Evolutionary conservation across 2,329 filamentous ascomycete species (phyloP), one percentile per base, ranked within the genome.

Genomic region (Neurospora sp.): DNA sequence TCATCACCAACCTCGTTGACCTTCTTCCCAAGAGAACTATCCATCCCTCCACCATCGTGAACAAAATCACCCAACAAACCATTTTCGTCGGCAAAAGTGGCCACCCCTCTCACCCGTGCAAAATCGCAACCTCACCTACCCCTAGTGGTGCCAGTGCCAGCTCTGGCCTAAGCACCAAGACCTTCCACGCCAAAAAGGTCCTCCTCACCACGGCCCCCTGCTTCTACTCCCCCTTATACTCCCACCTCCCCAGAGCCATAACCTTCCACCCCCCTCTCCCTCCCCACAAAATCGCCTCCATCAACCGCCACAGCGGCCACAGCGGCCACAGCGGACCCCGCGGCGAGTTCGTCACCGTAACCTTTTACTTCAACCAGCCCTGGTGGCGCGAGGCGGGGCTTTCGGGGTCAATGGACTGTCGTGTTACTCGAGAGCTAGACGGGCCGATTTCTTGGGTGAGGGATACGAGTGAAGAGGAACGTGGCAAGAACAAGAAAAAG

Each of bases 131-230:
- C 8, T 33, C 52, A 2, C 15, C 76, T 28, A 75, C 78, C 38
- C 76, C 77, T 4, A 76, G 75, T 0, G 68, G 19, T 23, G 19
- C 77, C 8, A 71, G 11, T 38, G 1, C 8, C 42, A n/a, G n/a
- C 42, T 11, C 42, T 9, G n/a, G 17, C 40, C 8, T 8, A 3
- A 43, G 68, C 1, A 77, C 76, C 7, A 74, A 74, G 2, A 75
- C 74, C 0, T 78, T 81, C 68, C 71, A 73, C 6, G 82, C 81
- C 2, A 78, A 79, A 15, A 83, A 82, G 43, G 81, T 86, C 17
- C 83, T 89, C 67, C 74, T 82, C 0, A 82, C 85, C 0, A 76
- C 87, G 0, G 83, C 86, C 0, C 82, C 80, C 2, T 81, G 85
- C 0, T 76, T 83, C 0, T 78, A 83, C 28, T 79, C 80, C 40